Percentiles rank a stretch among this genome's conserved stretches.
Conservation (phyloP, 2,329 filamentous ascomycete species). For the Scedosporium apiospermum region DNA sequence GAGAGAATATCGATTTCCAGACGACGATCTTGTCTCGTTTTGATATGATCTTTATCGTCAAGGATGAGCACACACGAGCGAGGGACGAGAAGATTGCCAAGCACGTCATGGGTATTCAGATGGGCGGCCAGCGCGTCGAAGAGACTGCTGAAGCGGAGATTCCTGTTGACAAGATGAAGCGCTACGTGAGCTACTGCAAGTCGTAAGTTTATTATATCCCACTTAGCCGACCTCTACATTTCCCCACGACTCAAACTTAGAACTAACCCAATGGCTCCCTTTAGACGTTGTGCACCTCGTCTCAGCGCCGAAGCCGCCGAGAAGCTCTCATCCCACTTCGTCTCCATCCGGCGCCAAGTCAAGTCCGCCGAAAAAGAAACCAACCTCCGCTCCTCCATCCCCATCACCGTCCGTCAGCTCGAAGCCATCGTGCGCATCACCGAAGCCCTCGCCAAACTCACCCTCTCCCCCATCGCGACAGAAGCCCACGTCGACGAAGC, state of each 20-base stretch:
- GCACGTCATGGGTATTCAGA: slow-evolving; percentile 96
- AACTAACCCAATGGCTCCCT: background rate
- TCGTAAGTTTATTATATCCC: slow-evolving; percentile 51
- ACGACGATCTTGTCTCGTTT: slow-evolving; percentile 97
- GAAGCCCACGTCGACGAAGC: slow-evolving; percentile 94
- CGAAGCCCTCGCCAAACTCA: slow-evolving; percentile 87
- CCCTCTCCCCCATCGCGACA: slow-evolving; percentile 74
- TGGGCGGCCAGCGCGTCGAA: slow-evolving; percentile 76
- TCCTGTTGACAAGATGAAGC: slow-evolving; percentile 90
- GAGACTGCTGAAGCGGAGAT: slow-evolving; percentile 83
- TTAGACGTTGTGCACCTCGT: slow-evolving; percentile 79
- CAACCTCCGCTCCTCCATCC: slow-evolving; percentile 85
- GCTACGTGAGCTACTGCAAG: slow-evolving; percentile 95
- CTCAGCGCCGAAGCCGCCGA: slow-evolving; percentile 86
- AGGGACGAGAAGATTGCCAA: slow-evolving; percentile 90
- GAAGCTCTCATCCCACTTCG: slow-evolving; percentile 94
- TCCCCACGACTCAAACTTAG: background rate
- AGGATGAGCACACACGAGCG: slow-evolving; percentile 81
- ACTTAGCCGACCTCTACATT: background rate
- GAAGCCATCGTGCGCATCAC: slow-evolving; percentile 97
- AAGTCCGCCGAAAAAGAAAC: slow-evolving; percentile 84
- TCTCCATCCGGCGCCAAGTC: slow-evolving; percentile 89
- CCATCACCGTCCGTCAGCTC: slow-evolving; percentile 93
- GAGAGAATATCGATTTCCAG: slow-evolving; percentile 98
- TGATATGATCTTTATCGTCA: slow-evolving; percentile 99